Evolutionary conservation across 1,284 basidiomycete genomes (phyloP), one percentile per base, ranked within the genome.

Genomic region (Pascua sp.): DNA sequence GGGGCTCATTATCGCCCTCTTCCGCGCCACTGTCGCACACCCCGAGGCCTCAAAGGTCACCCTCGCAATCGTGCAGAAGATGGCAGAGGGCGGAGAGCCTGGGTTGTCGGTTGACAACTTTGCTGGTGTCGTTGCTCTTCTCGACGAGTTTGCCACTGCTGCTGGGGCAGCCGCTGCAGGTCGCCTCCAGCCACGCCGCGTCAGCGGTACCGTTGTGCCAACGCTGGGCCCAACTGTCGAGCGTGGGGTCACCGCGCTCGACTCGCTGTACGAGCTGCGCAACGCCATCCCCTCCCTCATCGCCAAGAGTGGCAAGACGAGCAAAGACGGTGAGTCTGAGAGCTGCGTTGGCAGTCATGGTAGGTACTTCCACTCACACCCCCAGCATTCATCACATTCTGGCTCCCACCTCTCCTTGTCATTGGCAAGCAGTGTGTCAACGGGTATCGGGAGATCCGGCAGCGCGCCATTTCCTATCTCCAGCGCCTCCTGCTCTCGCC

Each of bases 1-100:
- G 96, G 90, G 90, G 54, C 80, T 98, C 40, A 84, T 95, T 15
- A 91, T 96, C 67, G 87, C 91, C 1, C 81, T 98, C n/a, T 84
- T 98, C 65, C 84, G 90, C 43, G 88, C 87, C 0, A 92, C 91
- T 1, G 84, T 91, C 47, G 82, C 86, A 9, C 89, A 96, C 67
- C 85, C 90, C n/a, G 90, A 91, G 74, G 92, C 93, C 2, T 86
- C 89, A 36, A 87, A 89, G 47, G 80, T 87, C 47, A 89, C 92
- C 1, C 90, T 98, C 67, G 85, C 87, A 11, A 81, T 94, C 8
- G 78, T 94, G 24, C 78, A 83, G 36, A 80, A 80, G 49, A 80
- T 96, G 41, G 82, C 83, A 10, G 76, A 81, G 0, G 68, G 66
- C 42, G 49, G 55, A 11, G 56, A 57, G 42, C 83, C 85, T 56